Conservation (phyloP, 106 monocot genomes). For the Triglochin maritima region DNA sequence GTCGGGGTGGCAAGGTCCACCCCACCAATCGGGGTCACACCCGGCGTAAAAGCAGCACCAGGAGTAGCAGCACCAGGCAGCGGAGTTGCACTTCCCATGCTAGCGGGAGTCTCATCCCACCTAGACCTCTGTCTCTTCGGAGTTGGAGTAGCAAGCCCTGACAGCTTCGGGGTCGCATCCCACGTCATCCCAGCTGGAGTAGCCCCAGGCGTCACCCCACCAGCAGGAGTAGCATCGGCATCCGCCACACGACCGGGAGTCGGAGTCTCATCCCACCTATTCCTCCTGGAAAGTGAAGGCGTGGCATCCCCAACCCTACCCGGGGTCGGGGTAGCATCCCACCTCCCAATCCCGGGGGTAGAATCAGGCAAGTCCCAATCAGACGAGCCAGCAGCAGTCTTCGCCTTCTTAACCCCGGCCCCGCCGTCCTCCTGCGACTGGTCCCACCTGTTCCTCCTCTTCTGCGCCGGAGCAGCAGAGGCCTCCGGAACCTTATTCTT, state of each 20-base stretch:
- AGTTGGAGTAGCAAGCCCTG: slow-evolving; percentile 77
- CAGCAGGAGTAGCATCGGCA: slow-evolving; percentile 77
- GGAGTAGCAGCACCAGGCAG: slow-evolving; percentile 61
- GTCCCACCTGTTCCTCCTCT: slow-evolving; percentile 97
- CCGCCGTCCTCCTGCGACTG: slow-evolving; percentile 71
- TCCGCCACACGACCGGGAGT: slow-evolving; percentile 80
- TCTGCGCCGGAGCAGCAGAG: slow-evolving; percentile 20
- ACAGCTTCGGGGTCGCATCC: slow-evolving; percentile 88
- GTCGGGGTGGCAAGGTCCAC: slow-evolving; percentile 85
- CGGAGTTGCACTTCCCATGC: slow-evolving; percentile 71
- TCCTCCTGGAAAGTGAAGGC: slow-evolving; percentile 46
- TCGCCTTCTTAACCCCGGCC: slow-evolving; percentile 45
- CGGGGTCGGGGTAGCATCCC: slow-evolving; percentile 93
- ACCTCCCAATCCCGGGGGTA: slow-evolving; percentile 68
- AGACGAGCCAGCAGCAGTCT: slow-evolving; percentile 25
- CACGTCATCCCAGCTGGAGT: slow-evolving; percentile 96
- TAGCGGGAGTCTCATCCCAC: slow-evolving; percentile 96
- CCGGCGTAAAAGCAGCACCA: slow-evolving; percentile 74
- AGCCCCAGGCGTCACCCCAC: slow-evolving; percentile 69
- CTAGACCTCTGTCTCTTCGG: slow-evolving; percentile 91
- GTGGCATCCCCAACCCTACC: slow-evolving; percentile 85
- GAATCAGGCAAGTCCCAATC: slow-evolving; percentile 93
- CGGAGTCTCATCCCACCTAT: slow-evolving; percentile 97
- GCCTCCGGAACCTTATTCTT: slow-evolving; percentile 28
- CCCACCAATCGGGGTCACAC: slow-evolving; percentile 71